Base-by-base conservation (phyloP, 1,284 basidiomycete genomes). In the Neonothopanus nambi region DNA sequence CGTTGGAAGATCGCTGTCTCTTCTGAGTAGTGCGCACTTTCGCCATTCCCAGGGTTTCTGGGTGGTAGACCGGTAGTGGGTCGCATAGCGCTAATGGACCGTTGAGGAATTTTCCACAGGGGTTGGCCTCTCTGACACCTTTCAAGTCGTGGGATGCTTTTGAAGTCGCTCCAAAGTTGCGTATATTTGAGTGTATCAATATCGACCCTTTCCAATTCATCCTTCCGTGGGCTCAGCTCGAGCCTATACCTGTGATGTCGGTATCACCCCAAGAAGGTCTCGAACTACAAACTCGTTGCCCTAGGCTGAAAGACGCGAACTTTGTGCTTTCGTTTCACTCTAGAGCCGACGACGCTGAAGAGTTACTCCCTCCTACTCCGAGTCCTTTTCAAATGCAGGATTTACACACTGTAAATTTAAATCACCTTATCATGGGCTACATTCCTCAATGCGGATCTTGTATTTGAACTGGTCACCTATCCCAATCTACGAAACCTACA, bases 101-200 rank as follows among this genome's bases (percentile, higher is more conserved):
- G n/a, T n/a, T n/a, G n/a, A n/a, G n/a, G n/a, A n/a, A n/a, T n/a
- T n/a, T n/a, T n/a, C n/a, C n/a, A n/a, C n/a, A n/a, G n/a, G n/a
- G n/a, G n/a, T n/a, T n/a, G n/a, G n/a, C n/a, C n/a, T n/a, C n/a
- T n/a, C n/a, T n/a, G n/a, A n/a, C n/a, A n/a, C n/a, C n/a, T 6
- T 28, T 28, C 26, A 11, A 28, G 26, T 17, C 37, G 6, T 52
- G 67, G 23, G 62, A 70, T 52, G 65, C 66, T 52, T 73, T 72
- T 57, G 63, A 66, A 48, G 49, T 63, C 24, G 67, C 71, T 6
- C 71, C 72, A 8, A 59, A 59, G 13, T 61, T 73, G 23, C 64
- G 63, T 24, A 70, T 67, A 1, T 56, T 73, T 28, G 70, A 73
- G 59, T 72, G 68, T 43, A 67, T 72, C 51, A 72, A 73, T 48